Conservation (phyloP, 257 asterid genomes). For the Penstemon eatonii region DNA sequence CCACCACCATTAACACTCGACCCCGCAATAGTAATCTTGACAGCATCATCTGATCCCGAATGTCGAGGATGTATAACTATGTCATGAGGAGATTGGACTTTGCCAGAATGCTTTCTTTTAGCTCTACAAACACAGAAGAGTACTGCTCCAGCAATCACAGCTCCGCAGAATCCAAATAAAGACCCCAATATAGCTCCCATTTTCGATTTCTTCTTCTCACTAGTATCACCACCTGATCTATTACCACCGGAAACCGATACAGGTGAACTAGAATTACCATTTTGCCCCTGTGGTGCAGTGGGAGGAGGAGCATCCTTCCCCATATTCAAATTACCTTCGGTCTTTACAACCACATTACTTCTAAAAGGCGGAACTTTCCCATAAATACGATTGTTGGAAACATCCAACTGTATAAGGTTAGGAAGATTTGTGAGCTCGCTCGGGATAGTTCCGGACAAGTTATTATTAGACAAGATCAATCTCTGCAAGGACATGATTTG, state of each 20-base stretch:
- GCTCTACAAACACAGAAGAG: conserved; percentile 43
- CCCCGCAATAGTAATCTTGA: conserved; percentile 67
- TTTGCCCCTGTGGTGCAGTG: conserved; percentile 9
- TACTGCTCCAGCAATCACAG: conserved; percentile 46
- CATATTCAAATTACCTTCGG: conserved; percentile 50
- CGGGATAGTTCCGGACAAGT: conserved; percentile 62
- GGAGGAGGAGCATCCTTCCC: conserved; percentile 68
- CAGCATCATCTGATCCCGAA: conserved; percentile 74
- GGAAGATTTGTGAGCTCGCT: conserved; percentile 53
- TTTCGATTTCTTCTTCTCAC: conserved; percentile 45
- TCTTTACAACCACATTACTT: conserved; percentile 39
- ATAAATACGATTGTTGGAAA: conserved; percentile 60
- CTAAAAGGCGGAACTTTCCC: conserved; percentile 58
- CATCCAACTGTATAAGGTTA: conserved; percentile 48
- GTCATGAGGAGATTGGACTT: conserved; percentile 48
- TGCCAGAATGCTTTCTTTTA: conserved; percentile 45
- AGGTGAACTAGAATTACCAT: conserved; percentile 24
- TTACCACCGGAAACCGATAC: conserved; percentile 24
- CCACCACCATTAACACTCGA: conserved; percentile 59
- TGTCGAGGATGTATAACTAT: conserved; percentile 75
- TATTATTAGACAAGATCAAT: conserved; percentile 52
- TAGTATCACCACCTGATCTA: conserved; percentile 21
- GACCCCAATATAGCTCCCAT: conserved; percentile 62
- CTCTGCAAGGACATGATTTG: conserved; percentile 48
- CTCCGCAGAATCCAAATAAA: conserved; percentile 57